These are phyloP conservation scores for Didymella pomorum DNA, from an alignment of 2,329 filamentous ascomycete species.

Conservation along the genomic window DNA sequence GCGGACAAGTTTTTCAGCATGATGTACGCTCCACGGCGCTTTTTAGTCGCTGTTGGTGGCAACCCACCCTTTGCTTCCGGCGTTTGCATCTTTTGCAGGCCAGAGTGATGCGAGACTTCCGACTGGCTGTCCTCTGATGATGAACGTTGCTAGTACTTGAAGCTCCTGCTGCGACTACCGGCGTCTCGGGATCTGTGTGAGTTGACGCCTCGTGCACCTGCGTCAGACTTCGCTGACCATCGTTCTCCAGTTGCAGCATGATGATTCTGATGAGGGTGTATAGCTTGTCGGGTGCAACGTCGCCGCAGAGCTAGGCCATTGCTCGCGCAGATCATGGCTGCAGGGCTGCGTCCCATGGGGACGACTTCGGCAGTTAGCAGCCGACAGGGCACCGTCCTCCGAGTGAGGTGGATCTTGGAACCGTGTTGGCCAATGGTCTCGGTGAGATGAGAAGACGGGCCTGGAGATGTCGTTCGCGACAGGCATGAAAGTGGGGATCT, in stretches of 20 bases:
- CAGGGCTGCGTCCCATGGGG: background rate
- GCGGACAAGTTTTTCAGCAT: background rate
- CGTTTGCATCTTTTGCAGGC: slow-evolving; percentile 40
- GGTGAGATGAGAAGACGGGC: background rate
- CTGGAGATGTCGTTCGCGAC: background rate
- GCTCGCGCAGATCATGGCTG: background rate
- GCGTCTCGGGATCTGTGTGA: background rate
- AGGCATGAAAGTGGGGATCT: background rate
- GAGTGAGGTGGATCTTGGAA: background rate
- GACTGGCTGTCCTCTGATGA: slow-evolving; percentile 14
- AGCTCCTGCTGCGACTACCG: background rate
- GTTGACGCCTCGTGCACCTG: background rate
- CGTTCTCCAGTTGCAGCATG: background rate
- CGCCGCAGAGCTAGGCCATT: background rate
- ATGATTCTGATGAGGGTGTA: background rate
- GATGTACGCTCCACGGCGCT: background rate
- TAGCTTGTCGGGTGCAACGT: background rate
- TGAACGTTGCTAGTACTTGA: background rate
- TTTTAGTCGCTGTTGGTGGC: background rate
- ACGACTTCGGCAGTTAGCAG: background rate
- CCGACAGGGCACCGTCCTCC: background rate
- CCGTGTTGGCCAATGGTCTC: background rate
- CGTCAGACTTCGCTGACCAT: background rate
- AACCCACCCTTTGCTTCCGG: slow-evolving; percentile 37
- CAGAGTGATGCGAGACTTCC: slow-evolving; percentile 33